Evolutionary conservation across 371 early-diverging fungal species (phyloP).

Genomic region (Blastocladiella emersonii): DNA sequence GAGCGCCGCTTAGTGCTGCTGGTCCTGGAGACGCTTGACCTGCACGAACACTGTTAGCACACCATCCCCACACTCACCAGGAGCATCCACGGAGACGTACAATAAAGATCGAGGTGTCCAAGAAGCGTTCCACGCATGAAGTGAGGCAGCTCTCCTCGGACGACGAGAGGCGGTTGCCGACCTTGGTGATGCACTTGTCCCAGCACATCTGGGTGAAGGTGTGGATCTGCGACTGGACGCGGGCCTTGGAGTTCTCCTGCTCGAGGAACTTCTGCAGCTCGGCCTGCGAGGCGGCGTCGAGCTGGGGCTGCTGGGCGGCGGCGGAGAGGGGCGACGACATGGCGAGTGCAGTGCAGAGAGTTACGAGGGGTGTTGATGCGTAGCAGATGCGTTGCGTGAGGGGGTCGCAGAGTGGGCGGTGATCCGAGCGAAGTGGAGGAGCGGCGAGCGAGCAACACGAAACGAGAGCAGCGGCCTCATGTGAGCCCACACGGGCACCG

Average conservation of each 20-base stretch:
- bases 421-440: no score
- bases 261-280: slow-evolving; percentile 56
- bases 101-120: slow-evolving; percentile 57
- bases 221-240: slow-evolving; percentile 53
- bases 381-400: no score
- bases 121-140: slow-evolving; percentile 69
- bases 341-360: no score
- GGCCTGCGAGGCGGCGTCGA: slow-evolving; percentile 39
- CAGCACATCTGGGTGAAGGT: slow-evolving; percentile 60
- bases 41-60: no score
- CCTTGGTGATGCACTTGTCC: slow-evolving; percentile 10
- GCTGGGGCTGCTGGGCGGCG: slow-evolving; percentile 16
- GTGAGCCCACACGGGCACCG: no score
- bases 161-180: slow-evolving; percentile 47
- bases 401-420: no score
- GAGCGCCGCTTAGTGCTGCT: no score
- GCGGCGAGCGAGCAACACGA: no score
- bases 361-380: no score
- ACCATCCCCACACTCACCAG: no score
- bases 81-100: slow-evolving; percentile 17
- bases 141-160: slow-evolving; percentile 55
- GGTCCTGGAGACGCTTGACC: no score
- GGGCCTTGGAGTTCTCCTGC: slow-evolving; percentile 55
- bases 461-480: no score
- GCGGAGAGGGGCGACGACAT: neutral